A percentile compares a stretch with the other conserved stretches of the same genome.
Evolutionary conservation across 176 grass and related monocot species (phyloP).

Genomic region (Aegilops longissima): DNA sequence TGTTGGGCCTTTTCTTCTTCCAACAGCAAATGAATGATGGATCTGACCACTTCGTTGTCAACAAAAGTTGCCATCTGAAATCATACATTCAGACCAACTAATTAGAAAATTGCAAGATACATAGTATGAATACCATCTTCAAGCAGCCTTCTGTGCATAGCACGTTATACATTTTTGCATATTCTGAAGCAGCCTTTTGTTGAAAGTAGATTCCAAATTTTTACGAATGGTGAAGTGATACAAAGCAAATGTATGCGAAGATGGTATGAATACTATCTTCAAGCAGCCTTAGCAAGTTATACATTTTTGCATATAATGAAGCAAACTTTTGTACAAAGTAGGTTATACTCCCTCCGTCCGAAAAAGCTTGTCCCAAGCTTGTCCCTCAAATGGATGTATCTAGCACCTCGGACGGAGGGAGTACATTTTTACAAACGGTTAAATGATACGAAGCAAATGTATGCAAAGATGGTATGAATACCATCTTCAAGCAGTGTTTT

Average conservation of each 20-base stretch:
- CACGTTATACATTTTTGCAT: background rate
- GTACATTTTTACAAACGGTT: background rate
- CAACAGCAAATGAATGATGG: slow-evolving; percentile 86
- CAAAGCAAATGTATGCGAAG: too few relatives aligned
- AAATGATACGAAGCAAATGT: background rate
- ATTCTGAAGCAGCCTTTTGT: background rate
- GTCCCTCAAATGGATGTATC: too few relatives aligned
- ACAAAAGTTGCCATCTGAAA: slow-evolving; percentile 76
- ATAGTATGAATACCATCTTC: slow-evolving; percentile 16
- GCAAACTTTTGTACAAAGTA: background rate
- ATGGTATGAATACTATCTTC: too few relatives aligned
- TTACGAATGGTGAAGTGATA: background rate
- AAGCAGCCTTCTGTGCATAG: slow-evolving; percentile 1
- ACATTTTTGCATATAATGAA: too few relatives aligned
- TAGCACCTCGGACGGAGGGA: too few relatives aligned
- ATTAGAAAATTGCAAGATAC: slow-evolving; percentile 27
- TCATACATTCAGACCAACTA: slow-evolving; percentile 21
- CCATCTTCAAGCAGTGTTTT: slow-evolving; percentile 15
- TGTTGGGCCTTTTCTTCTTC: slow-evolving; percentile 84
- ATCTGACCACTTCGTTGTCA: slow-evolving; percentile 88
- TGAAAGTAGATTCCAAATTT: background rate
- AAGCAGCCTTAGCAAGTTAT: too few relatives aligned
- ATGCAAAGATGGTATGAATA: slow-evolving; percentile 4
- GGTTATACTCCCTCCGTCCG: background rate
- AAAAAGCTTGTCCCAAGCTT: too few relatives aligned